Evolutionary conservation across 2,329 filamentous ascomycete species (phyloP), one percentile per base, ranked within the genome.

Genomic region (Incumbomyces delicatus): DNA sequence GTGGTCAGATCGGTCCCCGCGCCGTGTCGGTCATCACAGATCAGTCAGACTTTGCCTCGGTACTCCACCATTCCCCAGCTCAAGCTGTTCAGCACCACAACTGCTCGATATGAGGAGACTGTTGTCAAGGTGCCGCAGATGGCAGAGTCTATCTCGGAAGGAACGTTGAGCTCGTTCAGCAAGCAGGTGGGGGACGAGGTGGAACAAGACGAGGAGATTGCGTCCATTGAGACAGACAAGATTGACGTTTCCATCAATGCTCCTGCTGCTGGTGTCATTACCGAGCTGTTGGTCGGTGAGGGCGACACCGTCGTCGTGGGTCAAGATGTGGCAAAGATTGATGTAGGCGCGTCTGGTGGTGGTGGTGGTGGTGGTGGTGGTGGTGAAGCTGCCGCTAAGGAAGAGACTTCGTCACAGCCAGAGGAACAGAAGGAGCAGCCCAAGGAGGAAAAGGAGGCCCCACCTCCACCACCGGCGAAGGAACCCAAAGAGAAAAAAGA

Each of bases 181-280:
- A 96, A 96, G 72, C 74, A 90, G 70, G 74, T 95, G 58, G 92
- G 92, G 61, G 92, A 98, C 65, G 89, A 81, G 59, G 89, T 98
- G 44, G 88, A 94, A 72, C 83, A 83, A 60, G 92, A 98, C 63
- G 92, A 96, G 70, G 92, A 98, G 67, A 90, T 98, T 66, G 92
- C 92, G 29, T 95, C 90, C 41, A 98, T 98, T 62, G 92, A 98
- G 71, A 98, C 92, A 12, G 92, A 98, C 77, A 98, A 98, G 88
- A 96, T 96, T 63, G 92, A 98, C 66, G 87, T 98, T 38, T 83
- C 90, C 20, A 89, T 98, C 62, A 96, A 95, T 67, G 89, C 92
- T 13, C 87, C 92, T 6, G 83, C 90, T 59, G 80, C 90, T 34
- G 92, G 92, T 56, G 85, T 81, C 27, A 87, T 98, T 69, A 94